phyloP scores from a whole-genome alignment of 2,329 filamentous ascomycete species.

The Hymenoscyphus fraxineus region DNA sequence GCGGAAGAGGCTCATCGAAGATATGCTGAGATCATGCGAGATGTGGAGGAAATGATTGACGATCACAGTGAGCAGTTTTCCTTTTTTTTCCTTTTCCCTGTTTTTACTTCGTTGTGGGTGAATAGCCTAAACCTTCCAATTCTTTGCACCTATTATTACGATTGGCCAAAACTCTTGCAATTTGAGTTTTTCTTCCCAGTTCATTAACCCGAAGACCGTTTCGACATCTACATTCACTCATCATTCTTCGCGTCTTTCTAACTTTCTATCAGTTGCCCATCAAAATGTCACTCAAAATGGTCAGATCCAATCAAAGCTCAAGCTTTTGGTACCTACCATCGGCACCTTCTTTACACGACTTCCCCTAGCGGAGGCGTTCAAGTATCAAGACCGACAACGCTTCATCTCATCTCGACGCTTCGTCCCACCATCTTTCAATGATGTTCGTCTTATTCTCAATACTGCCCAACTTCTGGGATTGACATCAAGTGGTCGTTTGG shows the following conservation, averaged over 20 bases:
- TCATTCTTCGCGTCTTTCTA: not conserved
- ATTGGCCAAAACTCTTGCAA: not conserved
- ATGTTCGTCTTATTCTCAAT: slow-evolving; percentile 88
- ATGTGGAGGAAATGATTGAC: slow-evolving; percentile 86
- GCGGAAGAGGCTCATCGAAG: slow-evolving; percentile 77
- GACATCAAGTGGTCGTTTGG: slow-evolving; percentile 66
- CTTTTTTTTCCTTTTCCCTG: slow-evolving; percentile 5
- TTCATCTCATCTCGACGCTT: slow-evolving; percentile 89
- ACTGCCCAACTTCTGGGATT: slow-evolving; percentile 92
- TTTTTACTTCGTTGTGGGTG: not conserved
- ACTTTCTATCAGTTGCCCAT: slow-evolving; percentile 56
- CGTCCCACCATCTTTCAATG: slow-evolving; percentile 95
- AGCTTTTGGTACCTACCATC: slow-evolving; percentile 83
- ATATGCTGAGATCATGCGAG: slow-evolving; percentile 92
- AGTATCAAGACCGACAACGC: slow-evolving; percentile 79
- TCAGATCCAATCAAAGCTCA: slow-evolving; percentile 76
- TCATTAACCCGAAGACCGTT: not conserved
- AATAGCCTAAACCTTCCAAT: not conserved
- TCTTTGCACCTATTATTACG: not conserved
- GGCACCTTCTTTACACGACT: slow-evolving; percentile 92
- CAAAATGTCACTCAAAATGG: slow-evolving; percentile 56
- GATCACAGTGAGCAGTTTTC: slow-evolving; percentile 67
- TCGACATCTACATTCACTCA: not conserved
- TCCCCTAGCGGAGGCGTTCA: slow-evolving; percentile 83
- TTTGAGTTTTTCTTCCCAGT: not conserved